Conservation (phyloP, 306 rosid species). For the Lupinus albus region DNA sequence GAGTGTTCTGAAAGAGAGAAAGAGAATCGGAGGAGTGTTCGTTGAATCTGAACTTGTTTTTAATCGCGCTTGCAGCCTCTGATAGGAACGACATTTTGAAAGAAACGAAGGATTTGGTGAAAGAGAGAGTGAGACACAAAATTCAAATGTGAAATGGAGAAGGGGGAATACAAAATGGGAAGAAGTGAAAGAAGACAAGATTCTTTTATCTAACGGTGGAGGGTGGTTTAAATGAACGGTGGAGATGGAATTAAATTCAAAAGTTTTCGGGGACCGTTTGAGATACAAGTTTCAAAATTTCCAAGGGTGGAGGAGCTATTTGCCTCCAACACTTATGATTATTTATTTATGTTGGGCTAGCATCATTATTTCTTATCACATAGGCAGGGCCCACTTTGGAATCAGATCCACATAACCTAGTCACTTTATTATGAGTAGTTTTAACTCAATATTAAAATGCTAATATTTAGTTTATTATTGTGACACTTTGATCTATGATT, state of each 20-base stretch:
- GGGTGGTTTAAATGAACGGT: slow-evolving; percentile 52
- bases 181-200: slow-evolving; percentile 29
- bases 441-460: too few species aligned
- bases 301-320: slow-evolving; percentile 33
- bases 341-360: too few species aligned
- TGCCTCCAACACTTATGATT: too few species aligned
- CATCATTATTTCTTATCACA: too few species aligned
- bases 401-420: too few species aligned
- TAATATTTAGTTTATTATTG: too few species aligned
- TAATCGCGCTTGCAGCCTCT: slow-evolving; percentile 82
- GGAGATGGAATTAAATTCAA: slow-evolving; percentile 39
- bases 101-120: not conserved
- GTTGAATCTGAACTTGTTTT: slow-evolving; percentile 82
- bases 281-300: slow-evolving; percentile 47
- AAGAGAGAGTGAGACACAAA: not conserved
- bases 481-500: too few species aligned
- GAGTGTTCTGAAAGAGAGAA: slow-evolving; percentile 61
- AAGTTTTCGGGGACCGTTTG: slow-evolving; percentile 54
- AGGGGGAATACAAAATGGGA: not conserved
- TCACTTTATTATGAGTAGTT: slow-evolving; percentile 1
- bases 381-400: too few species aligned
- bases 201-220: slow-evolving; percentile 43
- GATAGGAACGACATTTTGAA: slow-evolving; percentile 72
- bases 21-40: slow-evolving; percentile 59
- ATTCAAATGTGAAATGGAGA: not conserved